Evolutionary conservation across 73 alveolate species (phyloP).

Genomic region (Paraurostyla sp.): DNA sequence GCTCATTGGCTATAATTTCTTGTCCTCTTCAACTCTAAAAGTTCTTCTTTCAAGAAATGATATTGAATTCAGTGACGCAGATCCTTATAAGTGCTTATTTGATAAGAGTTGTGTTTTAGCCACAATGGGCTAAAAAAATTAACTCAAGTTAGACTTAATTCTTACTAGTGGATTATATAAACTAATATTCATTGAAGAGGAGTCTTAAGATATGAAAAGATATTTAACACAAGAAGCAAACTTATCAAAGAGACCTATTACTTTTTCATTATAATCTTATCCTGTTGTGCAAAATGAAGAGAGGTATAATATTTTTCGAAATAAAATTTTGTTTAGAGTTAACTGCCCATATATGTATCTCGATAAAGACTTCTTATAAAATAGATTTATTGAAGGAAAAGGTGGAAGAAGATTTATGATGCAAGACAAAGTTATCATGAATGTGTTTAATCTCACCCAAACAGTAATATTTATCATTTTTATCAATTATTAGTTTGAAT

Average conservation of each 20-base stretch:
- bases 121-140: conserved; percentile 10
- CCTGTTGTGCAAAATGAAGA: conserved; percentile 39
- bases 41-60: conserved; percentile 7
- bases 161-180: conserved; percentile 46
- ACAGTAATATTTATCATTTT: background rate
- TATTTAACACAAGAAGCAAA: background rate
- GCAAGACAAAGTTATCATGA: conserved; percentile 39
- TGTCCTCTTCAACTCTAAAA: conserved; percentile 26
- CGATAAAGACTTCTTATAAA: conserved; percentile 15
- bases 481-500: background rate
- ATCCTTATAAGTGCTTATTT: conserved; percentile 1
- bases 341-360: conserved; percentile 45
- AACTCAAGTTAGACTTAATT: background rate
- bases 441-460: conserved; percentile 27
- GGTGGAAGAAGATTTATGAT: conserved; percentile 16
- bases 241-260: background rate
- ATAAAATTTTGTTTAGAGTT: background rate
- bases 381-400: conserved; percentile 36
- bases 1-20: background rate
- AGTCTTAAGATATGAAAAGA: background rate
- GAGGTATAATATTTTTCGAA: conserved; percentile 15
- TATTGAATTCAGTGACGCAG: background rate
- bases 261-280: background rate
- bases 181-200: background rate
- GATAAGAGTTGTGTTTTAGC: conserved; percentile 42